Conservation (phyloP, 148 eudicot genomes). For the Hydrangea macrophylla region DNA sequence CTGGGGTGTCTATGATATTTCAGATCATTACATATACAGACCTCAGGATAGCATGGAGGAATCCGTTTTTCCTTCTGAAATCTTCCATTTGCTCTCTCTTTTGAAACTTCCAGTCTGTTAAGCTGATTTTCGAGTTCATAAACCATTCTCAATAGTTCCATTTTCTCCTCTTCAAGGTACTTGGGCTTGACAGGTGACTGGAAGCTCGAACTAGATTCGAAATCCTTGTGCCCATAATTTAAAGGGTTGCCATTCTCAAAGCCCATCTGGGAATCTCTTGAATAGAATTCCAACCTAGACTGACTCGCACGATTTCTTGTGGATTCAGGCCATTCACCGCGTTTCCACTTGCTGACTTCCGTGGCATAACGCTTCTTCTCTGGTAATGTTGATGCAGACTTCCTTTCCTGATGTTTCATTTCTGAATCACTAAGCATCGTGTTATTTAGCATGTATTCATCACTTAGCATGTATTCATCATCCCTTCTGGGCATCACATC, state of each 20-base stretch:
- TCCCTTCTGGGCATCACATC: slow-evolving; percentile 18
- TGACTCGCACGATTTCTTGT: slow-evolving; percentile 21
- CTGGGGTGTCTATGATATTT: slow-evolving; percentile 18
- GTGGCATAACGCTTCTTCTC: slow-evolving; percentile 23
- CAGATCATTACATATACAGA: slow-evolving; percentile 33
- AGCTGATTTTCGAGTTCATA: slow-evolving; percentile 41
- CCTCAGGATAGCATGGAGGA: slow-evolving; percentile 33
- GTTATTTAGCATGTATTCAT: not conserved
- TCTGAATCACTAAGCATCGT: slow-evolving; percentile 17
- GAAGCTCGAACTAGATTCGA: slow-evolving; percentile 20
- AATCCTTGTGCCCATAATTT: slow-evolving; percentile 31
- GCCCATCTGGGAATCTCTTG: slow-evolving; percentile 27
- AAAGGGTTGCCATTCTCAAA: slow-evolving; percentile 45
- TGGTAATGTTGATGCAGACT: slow-evolving; percentile 17
- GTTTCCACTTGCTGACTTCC: slow-evolving; percentile 22
- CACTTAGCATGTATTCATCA: not conserved
- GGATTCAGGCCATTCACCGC: slow-evolving; percentile 23
- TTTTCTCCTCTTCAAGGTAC: slow-evolving; percentile 33
- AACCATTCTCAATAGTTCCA: slow-evolving; percentile 35
- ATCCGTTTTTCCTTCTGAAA: slow-evolving; percentile 30
- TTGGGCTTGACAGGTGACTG: slow-evolving; percentile 27
- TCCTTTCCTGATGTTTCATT: slow-evolving; percentile 20
- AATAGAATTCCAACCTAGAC: slow-evolving; percentile 31
- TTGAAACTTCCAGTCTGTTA: slow-evolving; percentile 23
- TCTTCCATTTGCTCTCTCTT: slow-evolving; percentile 21